Conservation (phyloP, 306 rosid species). For the Aeschynomene evenia region DNA sequence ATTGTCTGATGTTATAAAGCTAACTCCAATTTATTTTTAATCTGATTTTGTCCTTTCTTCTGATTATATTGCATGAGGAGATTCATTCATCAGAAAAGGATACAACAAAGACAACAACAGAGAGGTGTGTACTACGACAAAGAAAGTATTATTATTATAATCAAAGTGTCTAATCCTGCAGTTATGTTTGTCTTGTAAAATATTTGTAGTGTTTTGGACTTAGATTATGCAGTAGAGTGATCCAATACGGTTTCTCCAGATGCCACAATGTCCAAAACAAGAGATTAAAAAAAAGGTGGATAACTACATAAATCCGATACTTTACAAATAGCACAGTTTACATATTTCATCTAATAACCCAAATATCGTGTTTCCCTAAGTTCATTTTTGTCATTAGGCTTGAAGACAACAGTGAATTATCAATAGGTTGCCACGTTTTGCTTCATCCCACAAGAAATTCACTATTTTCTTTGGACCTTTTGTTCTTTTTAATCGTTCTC, state of each 20-base stretch:
- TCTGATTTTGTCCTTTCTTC: constrained; percentile 22
- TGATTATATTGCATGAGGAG: constrained; percentile 17
- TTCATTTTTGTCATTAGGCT: constrained; percentile 21
- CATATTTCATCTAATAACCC: constrained; percentile 10
- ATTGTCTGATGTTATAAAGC: background rate
- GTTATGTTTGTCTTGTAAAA: background rate
- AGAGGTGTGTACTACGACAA: background rate
- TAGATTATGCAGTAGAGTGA: constrained; percentile 3
- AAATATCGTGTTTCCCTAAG: constrained; percentile 7
- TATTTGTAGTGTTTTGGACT: background rate
- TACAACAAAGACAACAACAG: background rate
- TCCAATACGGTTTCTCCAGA: constrained; percentile 5
- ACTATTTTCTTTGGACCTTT: background rate
- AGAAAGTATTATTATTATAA: background rate
- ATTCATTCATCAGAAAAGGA: background rate
- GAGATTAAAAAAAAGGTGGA: background rate
- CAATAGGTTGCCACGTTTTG: background rate
- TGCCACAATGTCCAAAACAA: background rate
- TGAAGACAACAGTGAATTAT: background rate
- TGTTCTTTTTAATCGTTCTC: background rate
- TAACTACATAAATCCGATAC: background rate
- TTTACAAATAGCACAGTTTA: constrained; percentile 5
- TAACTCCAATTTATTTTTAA: background rate
- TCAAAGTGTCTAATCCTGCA: background rate
- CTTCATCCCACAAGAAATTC: background rate